Conservation (phyloP, 2,329 filamentous ascomycete species). For the Claviceps fusiformis region DNA sequence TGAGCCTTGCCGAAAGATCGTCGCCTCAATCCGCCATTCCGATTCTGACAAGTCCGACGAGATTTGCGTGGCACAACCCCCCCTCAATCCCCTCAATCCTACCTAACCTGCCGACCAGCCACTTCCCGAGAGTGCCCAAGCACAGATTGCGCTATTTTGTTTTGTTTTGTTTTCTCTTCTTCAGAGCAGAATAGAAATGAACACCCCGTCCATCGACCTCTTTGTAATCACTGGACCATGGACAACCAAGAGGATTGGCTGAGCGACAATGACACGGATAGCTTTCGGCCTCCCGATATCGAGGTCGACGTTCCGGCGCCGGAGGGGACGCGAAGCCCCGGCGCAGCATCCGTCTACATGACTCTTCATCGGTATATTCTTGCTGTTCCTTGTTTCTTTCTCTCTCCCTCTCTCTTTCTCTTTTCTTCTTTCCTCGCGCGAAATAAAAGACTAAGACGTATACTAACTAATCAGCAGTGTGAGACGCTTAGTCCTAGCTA, state of each 20-base stretch:
- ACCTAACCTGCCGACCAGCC: conserved; percentile 4
- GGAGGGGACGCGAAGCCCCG: not conserved
- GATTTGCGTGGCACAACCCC: too few relatives aligned
- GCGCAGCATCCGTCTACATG: conserved; percentile 3
- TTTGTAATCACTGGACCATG: not conserved
- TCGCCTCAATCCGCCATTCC: too few relatives aligned
- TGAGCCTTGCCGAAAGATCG: too few relatives aligned
- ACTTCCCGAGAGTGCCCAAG: not conserved
- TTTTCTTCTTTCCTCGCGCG: too few relatives aligned
- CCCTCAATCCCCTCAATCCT: not conserved
- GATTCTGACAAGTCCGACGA: too few relatives aligned
- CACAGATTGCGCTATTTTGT: not conserved
- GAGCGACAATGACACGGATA: conserved; percentile 1
- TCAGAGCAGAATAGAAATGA: too few relatives aligned
- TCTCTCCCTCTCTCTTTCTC: not conserved
- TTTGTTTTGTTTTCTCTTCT: not conserved
- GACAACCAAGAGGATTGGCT: conserved; percentile 2
- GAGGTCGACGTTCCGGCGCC: not conserved
- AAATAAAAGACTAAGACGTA: not conserved
- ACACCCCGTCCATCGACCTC: not conserved
- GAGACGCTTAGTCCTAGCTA: conserved; percentile 8
- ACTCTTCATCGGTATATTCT: conserved; percentile 5
- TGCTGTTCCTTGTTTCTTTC: too few relatives aligned
- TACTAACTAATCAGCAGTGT: not conserved
- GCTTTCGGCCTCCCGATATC: not conserved